Base-by-base conservation (phyloP, 805 yeast species). In the Saccharomycopsis selenospora region DNA sequence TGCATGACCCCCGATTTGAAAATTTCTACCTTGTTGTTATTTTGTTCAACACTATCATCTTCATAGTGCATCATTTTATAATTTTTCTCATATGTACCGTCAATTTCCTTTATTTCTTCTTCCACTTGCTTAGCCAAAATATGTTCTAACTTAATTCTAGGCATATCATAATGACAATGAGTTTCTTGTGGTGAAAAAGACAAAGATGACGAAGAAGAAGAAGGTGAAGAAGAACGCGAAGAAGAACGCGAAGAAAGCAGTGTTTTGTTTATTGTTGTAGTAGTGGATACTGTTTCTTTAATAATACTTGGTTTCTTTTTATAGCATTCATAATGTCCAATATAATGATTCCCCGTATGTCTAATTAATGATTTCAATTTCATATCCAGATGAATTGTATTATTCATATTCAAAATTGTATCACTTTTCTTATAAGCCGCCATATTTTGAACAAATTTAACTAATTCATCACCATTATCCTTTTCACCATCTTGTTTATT, bases 281-380 rank as follows among this genome's bases (percentile, higher is more conserved):
- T n/a, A 20, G 17, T 36, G n/a, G n/a, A n/a, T n/a, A 23, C 24
- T 0, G 55, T 50, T 38, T 61, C 66, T 49, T 63, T 65, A 20
- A 62, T 57, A 48, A 72, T 73, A 3, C 73, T 61, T 2, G 93
- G 91, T 60, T 89, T 90, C 43, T 79, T 79, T 53, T 85, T 80
- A 61, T 79, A 87, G 57, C 96, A 86, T 58, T 90, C 95, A 61
- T 89, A 90, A 60, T 90, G 98, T 1, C 98, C 98, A 40, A 79
- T 76, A 18, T 80, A 74, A 63, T 90, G 97, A 1, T 91, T 80
- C 0, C 99, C 99, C 42, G 81, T 78, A 61, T 93, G 98, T 55
- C 89, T 75, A 17, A 93, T 79, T 53, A 87, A 68, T 0, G 96
- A 84, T 53, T 73, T 76, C 30, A 93, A 69, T 51, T 69, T 68